Evolutionary conservation across 208 protist species (phyloP).

Genomic region (Strigomonas culicis): DNA sequence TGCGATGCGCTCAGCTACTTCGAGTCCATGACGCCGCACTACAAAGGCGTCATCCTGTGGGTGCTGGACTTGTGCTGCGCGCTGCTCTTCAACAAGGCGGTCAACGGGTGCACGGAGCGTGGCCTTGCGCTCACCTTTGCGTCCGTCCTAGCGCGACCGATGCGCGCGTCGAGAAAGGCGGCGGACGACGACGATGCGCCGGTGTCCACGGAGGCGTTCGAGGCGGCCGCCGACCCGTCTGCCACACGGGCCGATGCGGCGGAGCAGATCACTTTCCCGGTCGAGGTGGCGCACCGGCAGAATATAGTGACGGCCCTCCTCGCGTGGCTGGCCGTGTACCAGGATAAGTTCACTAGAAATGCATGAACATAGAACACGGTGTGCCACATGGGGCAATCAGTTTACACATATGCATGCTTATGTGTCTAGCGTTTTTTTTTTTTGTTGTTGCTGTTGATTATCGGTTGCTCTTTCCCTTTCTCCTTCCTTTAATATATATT

Average conservation of each 20-base stretch:
- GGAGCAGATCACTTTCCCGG: slow-evolving; percentile 22
- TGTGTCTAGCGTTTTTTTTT: slow-evolving; percentile 14
- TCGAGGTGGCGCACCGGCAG: slow-evolving; percentile 35
- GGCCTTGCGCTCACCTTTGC: slow-evolving; percentile 75
- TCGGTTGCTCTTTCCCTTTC: slow-evolving; percentile 3
- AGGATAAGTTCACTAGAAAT: background rate
- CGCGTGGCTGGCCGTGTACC: slow-evolving; percentile 64
- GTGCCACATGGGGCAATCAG: too few relatives aligned
- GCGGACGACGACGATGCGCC: slow-evolving; percentile 17
- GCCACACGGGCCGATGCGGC: slow-evolving; percentile 5
- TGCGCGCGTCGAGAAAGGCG: slow-evolving; percentile 8
- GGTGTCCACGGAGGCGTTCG: slow-evolving; percentile 11
- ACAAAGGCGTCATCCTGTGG: slow-evolving; percentile 67
- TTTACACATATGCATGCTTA: background rate
- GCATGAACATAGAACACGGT: too few relatives aligned
- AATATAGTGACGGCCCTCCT: slow-evolving; percentile 58
- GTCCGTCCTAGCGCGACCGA: slow-evolving; percentile 44
- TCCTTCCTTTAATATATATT: slow-evolving; percentile 1
- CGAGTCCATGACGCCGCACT: slow-evolving; percentile 57
- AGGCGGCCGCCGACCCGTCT: background rate
- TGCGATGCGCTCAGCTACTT: slow-evolving; percentile 74
- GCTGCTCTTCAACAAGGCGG: slow-evolving; percentile 49
- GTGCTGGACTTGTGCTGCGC: slow-evolving; percentile 69
- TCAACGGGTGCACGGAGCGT: slow-evolving; percentile 64
- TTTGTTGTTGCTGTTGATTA: slow-evolving; percentile 11